Conservation (phyloP, 169 alveolate species). For the Eimeria tenella region DNA sequence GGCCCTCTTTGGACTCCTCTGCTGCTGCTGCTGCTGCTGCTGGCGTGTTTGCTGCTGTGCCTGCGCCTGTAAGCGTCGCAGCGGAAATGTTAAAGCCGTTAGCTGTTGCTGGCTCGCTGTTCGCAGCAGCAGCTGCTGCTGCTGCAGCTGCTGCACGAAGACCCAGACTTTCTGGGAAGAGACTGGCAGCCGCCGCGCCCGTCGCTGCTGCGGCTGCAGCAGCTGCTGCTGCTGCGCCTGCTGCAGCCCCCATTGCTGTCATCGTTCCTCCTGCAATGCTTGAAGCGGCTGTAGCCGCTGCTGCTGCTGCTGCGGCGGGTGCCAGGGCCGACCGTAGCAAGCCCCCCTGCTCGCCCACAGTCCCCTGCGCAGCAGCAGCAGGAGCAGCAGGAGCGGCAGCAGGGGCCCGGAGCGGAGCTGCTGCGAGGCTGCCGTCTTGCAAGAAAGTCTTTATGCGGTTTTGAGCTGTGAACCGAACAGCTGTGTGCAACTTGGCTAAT, state of each 20-base stretch:
- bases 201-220: not conserved
- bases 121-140: not conserved
- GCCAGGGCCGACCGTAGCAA: no score
- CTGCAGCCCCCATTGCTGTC: no score
- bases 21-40: not conserved
- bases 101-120: not conserved
- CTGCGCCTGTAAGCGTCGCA: not conserved
- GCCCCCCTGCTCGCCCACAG: no score
- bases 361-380: constrained; percentile 16
- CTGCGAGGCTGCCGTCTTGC: not conserved
- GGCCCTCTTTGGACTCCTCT: not conserved
- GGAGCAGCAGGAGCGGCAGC: constrained; percentile 14
- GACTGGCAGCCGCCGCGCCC: not conserved
- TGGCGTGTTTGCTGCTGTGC: not conserved
- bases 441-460: not conserved
- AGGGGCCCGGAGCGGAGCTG: not conserved
- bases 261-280: no score
- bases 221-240: not conserved
- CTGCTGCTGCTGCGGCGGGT: no score
- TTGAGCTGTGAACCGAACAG: not conserved
- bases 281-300: no score
- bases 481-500: not conserved
- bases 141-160: constrained; percentile 14
- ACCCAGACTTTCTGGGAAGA: not conserved
- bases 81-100: not conserved